Evolutionary conservation across 2,329 filamentous ascomycete species (phyloP).

Genomic region (Scedosporium dehoogii): DNA sequence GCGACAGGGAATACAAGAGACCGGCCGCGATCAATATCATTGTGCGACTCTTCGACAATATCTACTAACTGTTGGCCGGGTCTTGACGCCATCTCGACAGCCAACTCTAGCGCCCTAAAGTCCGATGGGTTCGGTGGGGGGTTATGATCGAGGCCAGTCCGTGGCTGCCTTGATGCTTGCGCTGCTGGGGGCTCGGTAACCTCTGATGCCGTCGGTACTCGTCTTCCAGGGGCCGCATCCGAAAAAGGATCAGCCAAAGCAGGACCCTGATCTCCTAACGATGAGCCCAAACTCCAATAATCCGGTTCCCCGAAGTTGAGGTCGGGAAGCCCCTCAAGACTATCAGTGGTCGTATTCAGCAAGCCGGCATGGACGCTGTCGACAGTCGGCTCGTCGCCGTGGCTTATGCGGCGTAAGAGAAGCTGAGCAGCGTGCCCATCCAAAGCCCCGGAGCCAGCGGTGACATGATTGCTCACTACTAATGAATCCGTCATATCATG

Average conservation of each 20-base stretch:
- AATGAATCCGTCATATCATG: not conserved
- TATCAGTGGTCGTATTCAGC: constrained; percentile 1
- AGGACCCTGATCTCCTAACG: not conserved
- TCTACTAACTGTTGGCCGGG: not conserved
- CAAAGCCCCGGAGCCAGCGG: not conserved
- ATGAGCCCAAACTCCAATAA: not conserved
- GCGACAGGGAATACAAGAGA: not conserved
- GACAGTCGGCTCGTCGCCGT: not conserved
- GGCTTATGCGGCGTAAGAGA: not conserved
- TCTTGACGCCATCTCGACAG: not conserved
- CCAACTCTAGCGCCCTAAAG: not conserved
- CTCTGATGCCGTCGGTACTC: not conserved
- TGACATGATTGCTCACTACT: too few species aligned
- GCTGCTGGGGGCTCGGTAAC: not conserved
- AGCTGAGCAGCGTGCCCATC: not conserved
- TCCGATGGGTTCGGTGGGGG: not conserved
- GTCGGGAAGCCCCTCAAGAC: not conserved
- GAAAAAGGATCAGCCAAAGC: not conserved
- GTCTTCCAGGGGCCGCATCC: not conserved
- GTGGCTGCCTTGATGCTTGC: not conserved
- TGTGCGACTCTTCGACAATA: not conserved
- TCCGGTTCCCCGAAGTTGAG: not conserved
- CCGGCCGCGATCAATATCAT: not conserved
- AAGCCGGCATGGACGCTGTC: not conserved
- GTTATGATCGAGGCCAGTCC: not conserved